phyloP scores from a whole-genome alignment of 2,329 filamentous ascomycete genomes.

The Clonostachys chloroleuca region DNA sequence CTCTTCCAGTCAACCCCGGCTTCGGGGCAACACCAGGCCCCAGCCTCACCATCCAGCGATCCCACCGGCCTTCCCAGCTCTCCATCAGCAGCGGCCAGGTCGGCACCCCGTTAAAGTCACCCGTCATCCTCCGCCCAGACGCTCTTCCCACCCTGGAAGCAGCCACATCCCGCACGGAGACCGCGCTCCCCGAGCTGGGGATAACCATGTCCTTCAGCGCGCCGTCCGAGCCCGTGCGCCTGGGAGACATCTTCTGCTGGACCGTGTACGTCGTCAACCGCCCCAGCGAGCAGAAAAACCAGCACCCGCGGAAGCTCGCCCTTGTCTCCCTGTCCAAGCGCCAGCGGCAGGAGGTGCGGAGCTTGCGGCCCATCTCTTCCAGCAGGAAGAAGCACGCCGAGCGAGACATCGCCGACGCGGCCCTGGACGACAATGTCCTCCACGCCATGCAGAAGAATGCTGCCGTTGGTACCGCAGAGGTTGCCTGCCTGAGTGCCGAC shows the following conservation, averaged over 20 bases:
- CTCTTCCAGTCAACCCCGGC: constrained; percentile 57
- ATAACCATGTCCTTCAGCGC: constrained; percentile 72
- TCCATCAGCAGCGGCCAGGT: constrained; percentile 52
- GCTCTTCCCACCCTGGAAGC: constrained; percentile 56
- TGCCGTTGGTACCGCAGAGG: constrained; percentile 57
- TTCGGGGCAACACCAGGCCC: constrained; percentile 50
- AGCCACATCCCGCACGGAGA: constrained; percentile 37
- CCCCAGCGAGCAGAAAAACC: constrained; percentile 36
- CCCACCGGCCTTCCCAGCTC: constrained; percentile 59
- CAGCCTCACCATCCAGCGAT: constrained; percentile 51
- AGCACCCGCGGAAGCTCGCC: constrained; percentile 60
- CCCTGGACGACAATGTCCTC: constrained; percentile 67
- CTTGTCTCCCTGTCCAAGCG: constrained; percentile 64
- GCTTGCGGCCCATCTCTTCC: constrained; percentile 49
- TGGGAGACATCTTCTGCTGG: constrained; percentile 68
- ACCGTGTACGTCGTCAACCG: constrained; percentile 74
- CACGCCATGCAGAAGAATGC: constrained; percentile 68
- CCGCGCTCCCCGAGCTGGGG: constrained; percentile 55
- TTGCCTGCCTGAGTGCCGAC: constrained; percentile 74
- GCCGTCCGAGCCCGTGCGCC: constrained; percentile 48
- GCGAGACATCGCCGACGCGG: constrained; percentile 54
- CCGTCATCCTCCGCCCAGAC: constrained; percentile 54
- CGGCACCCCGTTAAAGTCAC: constrained; percentile 50
- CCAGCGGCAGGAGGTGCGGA: constrained; percentile 50
- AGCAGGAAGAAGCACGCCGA: constrained; percentile 24